Evolutionary conservation across 2,329 filamentous ascomycete genomes (phyloP).

Genomic region (Aspergillus arachidicola): DNA sequence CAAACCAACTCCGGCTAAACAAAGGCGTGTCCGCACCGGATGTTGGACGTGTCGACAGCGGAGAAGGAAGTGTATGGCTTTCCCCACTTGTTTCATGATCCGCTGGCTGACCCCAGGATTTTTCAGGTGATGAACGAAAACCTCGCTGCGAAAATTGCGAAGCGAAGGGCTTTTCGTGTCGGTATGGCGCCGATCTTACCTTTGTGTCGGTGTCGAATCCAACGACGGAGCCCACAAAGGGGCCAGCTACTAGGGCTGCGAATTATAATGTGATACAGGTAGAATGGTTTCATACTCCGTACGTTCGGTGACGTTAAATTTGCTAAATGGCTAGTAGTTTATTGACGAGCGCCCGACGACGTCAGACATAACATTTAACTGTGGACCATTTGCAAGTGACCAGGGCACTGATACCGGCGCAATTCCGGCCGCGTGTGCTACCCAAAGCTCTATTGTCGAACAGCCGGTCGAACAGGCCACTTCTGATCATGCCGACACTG

Average conservation of each 20-base stretch:
- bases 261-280: constrained; percentile 25
- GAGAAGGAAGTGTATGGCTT: constrained; percentile 27
- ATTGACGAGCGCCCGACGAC: background rate
- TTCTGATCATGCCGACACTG: background rate
- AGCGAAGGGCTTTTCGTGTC: constrained; percentile 26
- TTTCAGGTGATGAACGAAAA: constrained; percentile 28
- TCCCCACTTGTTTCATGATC: background rate
- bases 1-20: constrained; percentile 26
- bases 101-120: background rate
- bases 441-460: background rate
- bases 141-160: constrained; percentile 29
- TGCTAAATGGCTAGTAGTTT: background rate
- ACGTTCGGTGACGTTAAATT: background rate
- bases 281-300: background rate
- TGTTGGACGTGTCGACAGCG: constrained; percentile 29
- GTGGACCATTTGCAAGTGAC: background rate
- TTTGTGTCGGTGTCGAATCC: constrained; percentile 21
- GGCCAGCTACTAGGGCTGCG: constrained; percentile 3
- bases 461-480: background rate
- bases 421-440: background rate
- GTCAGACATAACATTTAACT: background rate
- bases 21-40: constrained; percentile 28
- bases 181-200: constrained; percentile 26
- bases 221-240: constrained; percentile 6
- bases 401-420: background rate